Conservation (phyloP, 106 monocot genomes). For the Apostasia ramifera region DNA sequence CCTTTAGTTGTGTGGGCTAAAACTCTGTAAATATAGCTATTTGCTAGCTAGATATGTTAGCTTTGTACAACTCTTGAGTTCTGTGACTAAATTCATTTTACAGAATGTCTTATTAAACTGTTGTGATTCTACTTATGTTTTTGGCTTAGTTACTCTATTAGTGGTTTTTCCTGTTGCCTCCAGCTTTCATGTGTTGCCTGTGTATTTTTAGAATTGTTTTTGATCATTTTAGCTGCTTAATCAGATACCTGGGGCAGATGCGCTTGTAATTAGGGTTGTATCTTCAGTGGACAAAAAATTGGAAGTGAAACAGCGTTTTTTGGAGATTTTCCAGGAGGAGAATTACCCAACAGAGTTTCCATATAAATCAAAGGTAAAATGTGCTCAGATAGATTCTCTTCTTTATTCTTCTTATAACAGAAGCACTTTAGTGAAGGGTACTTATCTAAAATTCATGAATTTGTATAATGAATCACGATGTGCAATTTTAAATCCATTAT, state of each 20-base stretch:
- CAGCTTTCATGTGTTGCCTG: too few relatives aligned
- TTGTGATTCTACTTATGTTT: too few relatives aligned
- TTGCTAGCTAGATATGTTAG: too few relatives aligned
- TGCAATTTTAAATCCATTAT: conserved; percentile 6
- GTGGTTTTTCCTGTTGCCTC: too few relatives aligned
- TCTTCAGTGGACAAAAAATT: conserved; percentile 93
- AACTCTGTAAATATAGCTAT: too few relatives aligned
- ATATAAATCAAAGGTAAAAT: conserved; percentile 81
- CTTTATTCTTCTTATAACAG: not conserved
- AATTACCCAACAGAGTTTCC: conserved; percentile 89
- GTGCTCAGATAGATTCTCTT: not conserved
- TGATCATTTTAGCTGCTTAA: not conserved
- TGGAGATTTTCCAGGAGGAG: conserved; percentile 89
- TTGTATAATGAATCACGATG: not conserved
- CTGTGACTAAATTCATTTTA: too few relatives aligned
- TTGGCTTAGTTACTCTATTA: too few relatives aligned
- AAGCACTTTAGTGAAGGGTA: not conserved
- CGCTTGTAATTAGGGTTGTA: conserved; percentile 89
- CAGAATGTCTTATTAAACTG: too few relatives aligned
- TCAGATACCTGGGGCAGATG: conserved; percentile 80
- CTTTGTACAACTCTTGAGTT: too few relatives aligned
- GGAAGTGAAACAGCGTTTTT: conserved; percentile 80
- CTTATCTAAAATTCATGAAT: not conserved
- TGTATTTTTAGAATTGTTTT: too few relatives aligned
- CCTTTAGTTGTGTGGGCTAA: too few relatives aligned